Conservation (phyloP, 495 filamentous ascomycete genomes). For the Massariosphaeria phaeospora region DNA sequence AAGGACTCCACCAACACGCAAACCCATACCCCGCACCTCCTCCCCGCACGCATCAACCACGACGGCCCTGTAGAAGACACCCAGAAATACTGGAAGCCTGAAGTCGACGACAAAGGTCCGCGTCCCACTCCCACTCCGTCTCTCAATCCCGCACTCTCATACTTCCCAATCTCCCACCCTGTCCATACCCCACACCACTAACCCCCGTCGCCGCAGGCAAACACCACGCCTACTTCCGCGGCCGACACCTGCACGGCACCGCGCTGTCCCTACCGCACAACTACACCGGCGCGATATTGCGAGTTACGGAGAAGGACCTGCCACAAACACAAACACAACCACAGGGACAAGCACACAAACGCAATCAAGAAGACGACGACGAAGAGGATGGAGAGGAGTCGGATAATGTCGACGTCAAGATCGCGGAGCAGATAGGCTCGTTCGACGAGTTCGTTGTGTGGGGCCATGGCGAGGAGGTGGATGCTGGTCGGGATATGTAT, state of each 20-base stretch:
- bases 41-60: conserved; percentile 80
- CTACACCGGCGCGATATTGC: conserved; percentile 47
- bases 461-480: conserved; percentile 57
- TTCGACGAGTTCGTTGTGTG: conserved; percentile 80
- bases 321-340: conserved; percentile 11
- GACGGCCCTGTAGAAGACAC: conserved; percentile 64
- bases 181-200: not conserved
- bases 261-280: conserved; percentile 63
- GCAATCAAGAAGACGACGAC: no score
- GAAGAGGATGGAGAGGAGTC: conserved; percentile 47
- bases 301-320: conserved; percentile 26
- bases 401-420: conserved; percentile 49
- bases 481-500: conserved; percentile 49
- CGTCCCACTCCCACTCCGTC: not conserved
- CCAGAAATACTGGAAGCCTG: conserved; percentile 67
- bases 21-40: conserved; percentile 68
- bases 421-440: conserved; percentile 57
- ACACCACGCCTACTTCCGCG: conserved; percentile 70
- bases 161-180: conserved; percentile 28
- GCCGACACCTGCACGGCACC: conserved; percentile 71
- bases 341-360: not conserved
- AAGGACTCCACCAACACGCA: conserved; percentile 33
- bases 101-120: conserved; percentile 31
- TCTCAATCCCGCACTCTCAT: not conserved
- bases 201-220: conserved; percentile 39